Percentiles rank a stretch among this genome's conserved stretches.
phyloP scores from a whole-genome alignment of 2,329 filamentous ascomycete species.

The Bipolaris zeicola region DNA sequence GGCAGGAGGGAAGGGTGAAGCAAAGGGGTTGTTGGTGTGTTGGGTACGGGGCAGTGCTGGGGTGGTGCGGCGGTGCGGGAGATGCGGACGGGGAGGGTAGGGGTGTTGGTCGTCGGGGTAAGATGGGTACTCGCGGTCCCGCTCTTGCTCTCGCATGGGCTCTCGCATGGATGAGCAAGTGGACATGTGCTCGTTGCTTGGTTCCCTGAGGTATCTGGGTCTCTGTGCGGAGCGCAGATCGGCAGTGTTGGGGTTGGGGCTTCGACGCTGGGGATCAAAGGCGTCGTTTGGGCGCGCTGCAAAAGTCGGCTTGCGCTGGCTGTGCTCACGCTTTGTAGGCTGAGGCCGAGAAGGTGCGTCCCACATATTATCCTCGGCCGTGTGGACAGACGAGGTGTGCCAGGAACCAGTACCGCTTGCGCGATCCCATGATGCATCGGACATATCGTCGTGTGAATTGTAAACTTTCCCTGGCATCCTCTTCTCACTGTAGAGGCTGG shows the following conservation, averaged over 20 bases:
- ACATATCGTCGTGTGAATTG: slow-evolving; percentile 22
- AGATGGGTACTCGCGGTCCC: background rate
- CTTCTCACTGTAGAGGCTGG: slow-evolving; percentile 14
- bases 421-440: slow-evolving; percentile 22
- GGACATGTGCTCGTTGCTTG: slow-evolving; percentile 16
- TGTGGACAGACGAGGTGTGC: slow-evolving; percentile 25
- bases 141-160: background rate
- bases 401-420: slow-evolving; percentile 32
- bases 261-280: slow-evolving; percentile 10
- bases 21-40: slow-evolving; percentile 15
- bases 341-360: slow-evolving; percentile 16
- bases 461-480: slow-evolving; percentile 14
- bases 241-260: slow-evolving; percentile 15
- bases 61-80: slow-evolving; percentile 20
- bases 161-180: background rate
- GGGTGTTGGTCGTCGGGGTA: slow-evolving; percentile 18
- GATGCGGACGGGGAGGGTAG: slow-evolving; percentile 5
- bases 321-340: slow-evolving; percentile 1
- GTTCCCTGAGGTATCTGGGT: slow-evolving; percentile 1
- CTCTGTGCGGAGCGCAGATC: slow-evolving; percentile 8
- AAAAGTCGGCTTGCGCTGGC: slow-evolving; percentile 2
- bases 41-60: slow-evolving; percentile 3
- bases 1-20: background rate
- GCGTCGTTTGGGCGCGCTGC: background rate
- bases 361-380: slow-evolving; percentile 30